Evolutionary conservation across 805 yeast species (phyloP).

Genomic region (Dipodascus geniculatus): DNA sequence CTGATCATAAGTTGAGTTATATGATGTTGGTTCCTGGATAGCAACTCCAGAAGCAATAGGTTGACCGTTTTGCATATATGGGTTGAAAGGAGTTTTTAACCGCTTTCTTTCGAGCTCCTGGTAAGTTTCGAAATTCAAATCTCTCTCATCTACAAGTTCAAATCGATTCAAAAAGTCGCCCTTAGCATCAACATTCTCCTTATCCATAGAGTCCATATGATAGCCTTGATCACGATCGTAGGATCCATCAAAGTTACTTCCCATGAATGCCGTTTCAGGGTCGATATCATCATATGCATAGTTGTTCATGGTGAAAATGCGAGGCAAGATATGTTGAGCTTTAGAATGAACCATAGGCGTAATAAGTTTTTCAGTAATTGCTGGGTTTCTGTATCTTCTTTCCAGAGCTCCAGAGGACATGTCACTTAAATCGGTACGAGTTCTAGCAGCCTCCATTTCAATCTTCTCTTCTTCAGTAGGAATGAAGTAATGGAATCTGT

Average conservation of each 20-base stretch:
- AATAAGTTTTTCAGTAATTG: slow-evolving; percentile 9
- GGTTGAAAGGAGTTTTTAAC: neutral
- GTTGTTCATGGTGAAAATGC: slow-evolving; percentile 7
- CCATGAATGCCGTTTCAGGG: slow-evolving; percentile 5
- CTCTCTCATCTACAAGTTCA: slow-evolving; percentile 10
- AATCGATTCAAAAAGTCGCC: slow-evolving; percentile 3
- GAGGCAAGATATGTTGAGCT: slow-evolving; percentile 9
- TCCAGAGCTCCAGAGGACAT: slow-evolving; percentile 6
- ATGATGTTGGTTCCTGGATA: neutral
- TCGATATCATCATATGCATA: slow-evolving; percentile 3
- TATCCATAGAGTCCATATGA: slow-evolving; percentile 1
- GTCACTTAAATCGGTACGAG: slow-evolving; percentile 4
- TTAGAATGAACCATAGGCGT: slow-evolving; percentile 17
- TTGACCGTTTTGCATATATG: neutral
- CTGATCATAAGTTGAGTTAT: neutral
- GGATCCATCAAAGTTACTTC: neutral
- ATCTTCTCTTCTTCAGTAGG: slow-evolving; percentile 13
- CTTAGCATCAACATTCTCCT: neutral
- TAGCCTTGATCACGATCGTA: neutral
- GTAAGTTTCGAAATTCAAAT: slow-evolving; percentile 10
- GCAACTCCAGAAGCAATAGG: neutral
- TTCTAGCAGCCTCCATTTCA: slow-evolving; percentile 6
- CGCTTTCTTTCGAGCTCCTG: slow-evolving; percentile 8
- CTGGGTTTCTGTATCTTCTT: slow-evolving; percentile 16
- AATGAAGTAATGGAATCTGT: slow-evolving; percentile 13